Percentiles rank a stretch among this genome's conserved stretches.
Evolutionary conservation across 2,329 filamentous ascomycete genomes (phyloP).

Genomic region (Xylariales sp.): DNA sequence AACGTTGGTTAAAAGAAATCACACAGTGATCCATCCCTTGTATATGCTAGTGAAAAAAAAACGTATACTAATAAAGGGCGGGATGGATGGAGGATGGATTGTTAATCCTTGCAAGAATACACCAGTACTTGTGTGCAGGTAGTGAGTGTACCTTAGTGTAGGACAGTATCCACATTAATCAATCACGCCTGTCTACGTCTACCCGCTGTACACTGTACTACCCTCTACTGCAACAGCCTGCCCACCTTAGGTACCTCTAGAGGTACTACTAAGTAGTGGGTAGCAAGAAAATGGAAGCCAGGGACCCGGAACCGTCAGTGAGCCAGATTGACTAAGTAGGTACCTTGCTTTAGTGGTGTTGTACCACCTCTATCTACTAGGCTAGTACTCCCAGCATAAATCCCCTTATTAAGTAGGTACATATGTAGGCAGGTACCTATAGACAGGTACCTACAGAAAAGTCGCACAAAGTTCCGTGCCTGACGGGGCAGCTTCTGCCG

Average conservation of each 20-base stretch:
- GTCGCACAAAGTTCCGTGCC: slow-evolving; percentile 23
- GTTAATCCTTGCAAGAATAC: too few species aligned
- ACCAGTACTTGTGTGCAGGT: too few species aligned
- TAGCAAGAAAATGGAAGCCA: slow-evolving; percentile 15
- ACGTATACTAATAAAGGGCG: not conserved
- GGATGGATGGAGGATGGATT: too few species aligned
- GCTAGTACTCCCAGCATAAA: slow-evolving; percentile 8
- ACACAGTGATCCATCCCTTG: too few species aligned
- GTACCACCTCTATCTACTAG: not conserved
- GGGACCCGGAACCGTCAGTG: slow-evolving; percentile 12
- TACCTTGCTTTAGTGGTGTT: slow-evolving; percentile 20
- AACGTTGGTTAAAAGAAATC: slow-evolving; percentile 2
- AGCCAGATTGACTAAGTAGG: not conserved
- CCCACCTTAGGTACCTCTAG: too few species aligned
- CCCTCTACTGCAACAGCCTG: not conserved
- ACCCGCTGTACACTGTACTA: too few species aligned
- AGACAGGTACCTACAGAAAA: not conserved
- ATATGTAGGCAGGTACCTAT: slow-evolving; percentile 2
- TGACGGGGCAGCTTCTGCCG: slow-evolving; percentile 31
- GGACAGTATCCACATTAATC: too few species aligned
- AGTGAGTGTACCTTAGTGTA: too few species aligned
- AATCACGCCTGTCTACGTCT: too few species aligned
- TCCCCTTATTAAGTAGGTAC: not conserved
- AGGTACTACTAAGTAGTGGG: not conserved
- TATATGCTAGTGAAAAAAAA: not conserved